A percentile compares a stretch with the other conserved stretches of the same genome.
These are phyloP conservation scores for Tuber calosporum DNA, from an alignment of 495 filamentous ascomycete genomes.

Conservation along the genomic window DNA sequence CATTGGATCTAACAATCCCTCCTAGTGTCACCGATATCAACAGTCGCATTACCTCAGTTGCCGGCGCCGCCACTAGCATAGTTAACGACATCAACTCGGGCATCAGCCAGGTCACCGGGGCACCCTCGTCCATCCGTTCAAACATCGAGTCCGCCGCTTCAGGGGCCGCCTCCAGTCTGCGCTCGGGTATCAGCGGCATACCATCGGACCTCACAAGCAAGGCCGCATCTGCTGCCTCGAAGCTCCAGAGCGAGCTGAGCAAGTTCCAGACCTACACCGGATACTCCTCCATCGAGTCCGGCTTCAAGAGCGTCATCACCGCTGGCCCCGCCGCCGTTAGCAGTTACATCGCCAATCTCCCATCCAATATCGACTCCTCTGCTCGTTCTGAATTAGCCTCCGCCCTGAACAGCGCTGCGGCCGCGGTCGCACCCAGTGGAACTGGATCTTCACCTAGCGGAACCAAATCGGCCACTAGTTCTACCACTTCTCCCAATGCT, in stretches of 20 bases:
- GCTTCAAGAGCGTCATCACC: conserved; percentile 18
- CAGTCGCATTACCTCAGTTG: not conserved
- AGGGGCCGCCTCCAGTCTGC: not conserved
- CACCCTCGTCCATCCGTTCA: conserved; percentile 2
- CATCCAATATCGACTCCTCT: conserved; percentile 4
- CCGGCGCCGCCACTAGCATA: not conserved
- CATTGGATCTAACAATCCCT: not conserved
- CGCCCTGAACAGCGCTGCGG: conserved; percentile 17
- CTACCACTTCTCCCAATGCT: conserved; percentile 1
- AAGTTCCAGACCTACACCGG: not conserved
- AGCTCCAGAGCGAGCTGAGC: conserved; percentile 1
- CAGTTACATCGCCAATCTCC: conserved; percentile 9
- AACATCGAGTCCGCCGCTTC: not conserved
- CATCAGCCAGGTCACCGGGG: not conserved
- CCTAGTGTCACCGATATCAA: not conserved
- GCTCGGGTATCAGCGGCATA: not conserved
- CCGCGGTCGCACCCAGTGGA: conserved; percentile 4
- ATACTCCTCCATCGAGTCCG: conserved; percentile 16
- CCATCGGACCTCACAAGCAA: not conserved
- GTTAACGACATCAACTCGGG: not conserved
- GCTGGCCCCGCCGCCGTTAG: conserved; percentile 14
- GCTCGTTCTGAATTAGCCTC: conserved; percentile 8
- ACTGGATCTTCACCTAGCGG: not conserved
- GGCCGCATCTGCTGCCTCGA: conserved; percentile 1
- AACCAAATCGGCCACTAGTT: not conserved